A percentile compares a stretch with the other conserved stretches of the same genome.
Evolutionary conservation across 2,329 filamentous ascomycete species (phyloP).

Genomic region (Aureobasidium lini): DNA sequence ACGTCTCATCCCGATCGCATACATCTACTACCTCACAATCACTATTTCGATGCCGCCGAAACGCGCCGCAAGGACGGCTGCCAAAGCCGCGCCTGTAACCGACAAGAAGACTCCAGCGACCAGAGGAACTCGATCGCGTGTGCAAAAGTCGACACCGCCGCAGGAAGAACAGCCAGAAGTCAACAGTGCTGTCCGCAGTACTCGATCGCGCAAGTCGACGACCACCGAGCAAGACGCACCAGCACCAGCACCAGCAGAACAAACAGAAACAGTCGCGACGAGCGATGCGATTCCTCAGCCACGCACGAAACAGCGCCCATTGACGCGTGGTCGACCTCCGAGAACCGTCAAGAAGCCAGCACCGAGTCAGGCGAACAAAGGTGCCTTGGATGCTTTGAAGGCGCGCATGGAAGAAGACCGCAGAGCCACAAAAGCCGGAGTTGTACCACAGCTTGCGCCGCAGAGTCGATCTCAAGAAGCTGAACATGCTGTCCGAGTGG

Average conservation of each 20-base stretch:
- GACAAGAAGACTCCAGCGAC: slow-evolving; percentile 6
- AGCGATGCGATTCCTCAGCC: slow-evolving; percentile 11
- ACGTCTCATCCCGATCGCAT: slow-evolving; percentile 1
- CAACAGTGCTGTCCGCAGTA: slow-evolving; percentile 21
- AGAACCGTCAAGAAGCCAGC: slow-evolving; percentile 22
- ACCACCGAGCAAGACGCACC: background rate
- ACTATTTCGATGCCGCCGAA: slow-evolving; percentile 14
- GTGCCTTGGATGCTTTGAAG: slow-evolving; percentile 27
- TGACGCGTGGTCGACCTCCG: slow-evolving; percentile 18
- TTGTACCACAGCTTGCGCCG: slow-evolving; percentile 1
- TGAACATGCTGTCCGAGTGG: background rate
- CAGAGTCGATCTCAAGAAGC: background rate
- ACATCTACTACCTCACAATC: background rate
- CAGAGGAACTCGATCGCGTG: slow-evolving; percentile 17
- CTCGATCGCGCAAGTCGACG: slow-evolving; percentile 23
- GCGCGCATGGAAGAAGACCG: slow-evolving; percentile 26
- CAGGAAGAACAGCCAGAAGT: slow-evolving; percentile 18
- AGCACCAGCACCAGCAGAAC: background rate
- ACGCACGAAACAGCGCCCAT: slow-evolving; percentile 10
- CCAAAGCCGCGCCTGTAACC: slow-evolving; percentile 9
- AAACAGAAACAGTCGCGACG: slow-evolving; percentile 2
- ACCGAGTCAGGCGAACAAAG: slow-evolving; percentile 22
- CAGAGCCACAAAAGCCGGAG: slow-evolving; percentile 16
- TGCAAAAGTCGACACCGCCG: slow-evolving; percentile 24
- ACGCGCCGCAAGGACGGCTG: slow-evolving; percentile 17